Conservation (phyloP, 2,329 filamentous ascomycete species). For the Tolypocladium ovalisporum region DNA sequence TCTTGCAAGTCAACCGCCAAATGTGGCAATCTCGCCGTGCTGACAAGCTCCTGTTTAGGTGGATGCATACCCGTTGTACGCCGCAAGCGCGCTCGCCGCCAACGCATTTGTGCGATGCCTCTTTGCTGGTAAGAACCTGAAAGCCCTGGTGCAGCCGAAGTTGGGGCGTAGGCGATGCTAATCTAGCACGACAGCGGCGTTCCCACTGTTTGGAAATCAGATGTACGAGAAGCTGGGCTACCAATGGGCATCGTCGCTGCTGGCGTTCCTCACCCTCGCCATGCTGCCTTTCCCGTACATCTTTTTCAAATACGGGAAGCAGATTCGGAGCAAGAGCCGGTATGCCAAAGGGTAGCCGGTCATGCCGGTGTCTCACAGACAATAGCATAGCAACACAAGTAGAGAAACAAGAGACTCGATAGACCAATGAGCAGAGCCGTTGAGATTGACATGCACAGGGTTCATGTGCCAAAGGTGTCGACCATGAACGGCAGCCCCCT, state of each 20-base stretch:
- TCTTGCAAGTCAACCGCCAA: conserved; percentile 44
- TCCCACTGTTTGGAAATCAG: conserved; percentile 64
- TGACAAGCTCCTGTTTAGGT: conserved; percentile 29
- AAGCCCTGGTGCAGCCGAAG: not conserved
- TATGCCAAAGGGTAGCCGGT: conserved; percentile 32
- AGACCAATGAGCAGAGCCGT: not conserved
- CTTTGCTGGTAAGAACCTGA: conserved; percentile 49
- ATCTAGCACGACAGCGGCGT: conserved; percentile 42
- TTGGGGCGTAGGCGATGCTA: conserved; percentile 2
- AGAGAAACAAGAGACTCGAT: not conserved
- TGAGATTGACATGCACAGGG: not conserved
- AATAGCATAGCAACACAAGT: not conserved
- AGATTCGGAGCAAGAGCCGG: conserved; percentile 41
- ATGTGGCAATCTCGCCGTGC: not conserved
- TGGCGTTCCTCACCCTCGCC: conserved; percentile 49
- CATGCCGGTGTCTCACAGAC: not conserved
- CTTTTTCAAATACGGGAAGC: conserved; percentile 51
- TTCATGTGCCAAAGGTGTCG: not conserved
- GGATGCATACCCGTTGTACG: conserved; percentile 66
- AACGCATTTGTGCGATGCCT: conserved; percentile 70
- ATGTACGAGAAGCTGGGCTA: conserved; percentile 62
- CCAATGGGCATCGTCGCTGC: conserved; percentile 55
- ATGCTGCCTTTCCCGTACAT: conserved; percentile 56
- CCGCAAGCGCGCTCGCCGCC: conserved; percentile 69
- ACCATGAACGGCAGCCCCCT: not conserved